phyloP scores from a whole-genome alignment of 1,284 basidiomycete genomes.

The Ustilago lituana region DNA sequence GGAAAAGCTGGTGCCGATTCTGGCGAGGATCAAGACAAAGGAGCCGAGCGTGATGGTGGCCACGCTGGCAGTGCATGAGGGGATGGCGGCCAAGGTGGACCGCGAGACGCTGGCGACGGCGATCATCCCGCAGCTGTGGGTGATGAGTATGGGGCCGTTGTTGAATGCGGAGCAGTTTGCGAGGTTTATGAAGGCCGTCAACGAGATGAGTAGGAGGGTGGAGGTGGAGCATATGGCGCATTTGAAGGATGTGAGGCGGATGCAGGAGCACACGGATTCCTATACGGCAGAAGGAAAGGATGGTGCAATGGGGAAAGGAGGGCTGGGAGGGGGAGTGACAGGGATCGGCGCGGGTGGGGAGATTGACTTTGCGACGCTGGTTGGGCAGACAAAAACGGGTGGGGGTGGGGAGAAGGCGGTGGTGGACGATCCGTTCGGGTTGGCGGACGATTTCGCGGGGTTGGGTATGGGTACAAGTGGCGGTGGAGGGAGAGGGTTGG shows the following conservation, averaged over 20 bases:
- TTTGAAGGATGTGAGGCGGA: slow-evolving; percentile 48
- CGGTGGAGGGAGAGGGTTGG: neutral
- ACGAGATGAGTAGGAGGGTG: slow-evolving; percentile 76
- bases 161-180: slow-evolving; percentile 88
- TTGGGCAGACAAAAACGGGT: slow-evolving; percentile 48
- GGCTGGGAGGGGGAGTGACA: slow-evolving; percentile 29
- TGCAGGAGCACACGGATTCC: slow-evolving; percentile 60
- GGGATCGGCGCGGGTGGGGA: slow-evolving; percentile 53
- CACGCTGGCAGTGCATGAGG: slow-evolving; percentile 91
- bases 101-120: slow-evolving; percentile 88
- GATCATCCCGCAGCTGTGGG: slow-evolving; percentile 64
- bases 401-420: slow-evolving; percentile 21
- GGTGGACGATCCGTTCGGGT: slow-evolving; percentile 47
- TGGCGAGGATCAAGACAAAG: slow-evolving; percentile 94
- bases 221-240: slow-evolving; percentile 79
- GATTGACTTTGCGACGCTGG: slow-evolving; percentile 63
- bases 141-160: slow-evolving; percentile 68
- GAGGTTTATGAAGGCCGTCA: slow-evolving; percentile 69
- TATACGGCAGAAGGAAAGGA: slow-evolving; percentile 21
- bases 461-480: neutral
- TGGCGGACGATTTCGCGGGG: slow-evolving; percentile 33
- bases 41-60: slow-evolving; percentile 72
- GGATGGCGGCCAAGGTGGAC: slow-evolving; percentile 94
- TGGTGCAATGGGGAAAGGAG: slow-evolving; percentile 23
- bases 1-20: slow-evolving; percentile 90